Percentiles rank a stretch among this genome's conserved stretches.
Evolutionary conservation across 495 filamentous ascomycete genomes (phyloP).

Genomic region (Aspergillus kassunensis): DNA sequence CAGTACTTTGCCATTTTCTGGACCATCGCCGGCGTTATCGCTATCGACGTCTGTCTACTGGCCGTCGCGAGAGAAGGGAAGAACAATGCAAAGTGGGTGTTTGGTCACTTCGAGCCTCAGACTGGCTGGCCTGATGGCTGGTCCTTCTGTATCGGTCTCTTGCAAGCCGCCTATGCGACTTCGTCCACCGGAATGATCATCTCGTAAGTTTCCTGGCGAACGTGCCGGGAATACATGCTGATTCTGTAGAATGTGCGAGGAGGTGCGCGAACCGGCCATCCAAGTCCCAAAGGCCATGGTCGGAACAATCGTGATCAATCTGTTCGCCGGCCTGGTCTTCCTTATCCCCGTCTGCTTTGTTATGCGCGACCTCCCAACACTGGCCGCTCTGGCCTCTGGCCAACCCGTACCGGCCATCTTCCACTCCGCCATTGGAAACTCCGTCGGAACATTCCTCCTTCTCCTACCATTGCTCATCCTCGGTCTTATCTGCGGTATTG

Average conservation of each 20-base stretch:
- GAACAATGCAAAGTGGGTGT: conserved; percentile 52
- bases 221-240: neutral
- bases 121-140: conserved; percentile 49
- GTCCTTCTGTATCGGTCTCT: conserved; percentile 58
- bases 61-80: conserved; percentile 53
- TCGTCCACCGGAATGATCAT: conserved; percentile 57
- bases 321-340: conserved; percentile 65
- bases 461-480: conserved; percentile 53
- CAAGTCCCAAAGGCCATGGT: conserved; percentile 72
- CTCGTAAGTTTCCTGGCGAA: conserved; percentile 21
- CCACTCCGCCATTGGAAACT: conserved; percentile 48
- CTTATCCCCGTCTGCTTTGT: conserved; percentile 64
- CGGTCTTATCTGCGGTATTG: conserved; percentile 52
- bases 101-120: conserved; percentile 13
- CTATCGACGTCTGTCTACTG: conserved; percentile 55
- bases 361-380: conserved; percentile 49
- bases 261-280: conserved; percentile 64
- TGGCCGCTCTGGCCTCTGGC: conserved; percentile 46
- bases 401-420: conserved; percentile 59
- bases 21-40: conserved; percentile 54
- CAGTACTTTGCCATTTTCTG: conserved; percentile 60
- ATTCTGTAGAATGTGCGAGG: conserved; percentile 48
- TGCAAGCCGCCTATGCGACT: conserved; percentile 58
- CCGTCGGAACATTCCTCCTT: conserved; percentile 52
- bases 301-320: conserved; percentile 64